phyloP scores from a whole-genome alignment of 2,329 filamentous ascomycete species.

The Samsoniella hepiali region DNA sequence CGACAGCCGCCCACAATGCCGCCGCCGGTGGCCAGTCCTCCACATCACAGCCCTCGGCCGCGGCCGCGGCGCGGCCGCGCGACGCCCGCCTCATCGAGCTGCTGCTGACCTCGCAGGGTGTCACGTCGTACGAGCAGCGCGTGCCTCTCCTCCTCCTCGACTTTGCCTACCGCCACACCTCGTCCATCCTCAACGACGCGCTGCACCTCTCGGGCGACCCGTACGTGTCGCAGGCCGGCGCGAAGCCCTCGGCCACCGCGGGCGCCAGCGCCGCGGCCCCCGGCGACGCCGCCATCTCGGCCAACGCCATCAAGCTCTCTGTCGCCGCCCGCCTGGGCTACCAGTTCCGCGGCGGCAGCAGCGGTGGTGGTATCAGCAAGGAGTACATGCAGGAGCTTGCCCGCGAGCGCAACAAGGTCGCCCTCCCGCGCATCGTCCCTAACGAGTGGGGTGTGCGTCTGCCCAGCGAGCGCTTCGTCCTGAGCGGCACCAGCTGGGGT shows the following conservation, averaged over 20 bases:
- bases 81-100: constrained; percentile 78
- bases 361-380: constrained; percentile 58
- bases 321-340: constrained; percentile 66
- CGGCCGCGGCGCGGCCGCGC: constrained; percentile 60
- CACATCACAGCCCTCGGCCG: constrained; percentile 31
- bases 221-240: constrained; percentile 57
- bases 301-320: constrained; percentile 68
- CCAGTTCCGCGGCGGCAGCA: constrained; percentile 60
- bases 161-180: constrained; percentile 81
- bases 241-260: constrained; percentile 47
- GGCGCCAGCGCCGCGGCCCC: constrained; percentile 48
- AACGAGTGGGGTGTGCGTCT: constrained; percentile 66
- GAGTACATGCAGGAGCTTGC: constrained; percentile 77
- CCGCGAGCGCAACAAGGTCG: constrained; percentile 64
- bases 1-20: constrained; percentile 6
- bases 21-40: constrained; percentile 25
- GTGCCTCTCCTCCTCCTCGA: constrained; percentile 80
- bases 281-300: constrained; percentile 56
- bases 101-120: constrained; percentile 73
- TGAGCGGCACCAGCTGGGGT: constrained; percentile 64
- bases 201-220: constrained; percentile 67
- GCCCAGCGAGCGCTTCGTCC: constrained; percentile 65
- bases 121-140: constrained; percentile 75
- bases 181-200: constrained; percentile 66
- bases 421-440: constrained; percentile 58